Conservation (phyloP, 1,284 basidiomycete genomes). For the Fomitiporia mediterranea region DNA sequence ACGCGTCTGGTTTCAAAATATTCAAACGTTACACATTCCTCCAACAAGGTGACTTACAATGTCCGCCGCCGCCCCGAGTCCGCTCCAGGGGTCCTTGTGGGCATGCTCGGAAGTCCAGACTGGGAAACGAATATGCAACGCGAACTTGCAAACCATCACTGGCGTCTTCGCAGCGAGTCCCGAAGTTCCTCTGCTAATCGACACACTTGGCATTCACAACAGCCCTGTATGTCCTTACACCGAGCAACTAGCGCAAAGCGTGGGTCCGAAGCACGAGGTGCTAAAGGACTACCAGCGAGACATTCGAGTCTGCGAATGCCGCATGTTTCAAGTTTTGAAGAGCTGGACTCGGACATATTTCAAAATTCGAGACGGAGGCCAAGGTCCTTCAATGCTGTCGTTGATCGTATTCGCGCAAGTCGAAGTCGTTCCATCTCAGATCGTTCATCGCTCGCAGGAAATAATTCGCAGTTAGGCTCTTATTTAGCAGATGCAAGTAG, state of each 20-base stretch:
- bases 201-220: constrained; percentile 18
- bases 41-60: not conserved
- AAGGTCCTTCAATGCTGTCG: constrained; percentile 4
- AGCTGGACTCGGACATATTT: not conserved
- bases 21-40: not conserved
- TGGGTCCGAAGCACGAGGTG: too few relatives aligned
- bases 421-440: not conserved
- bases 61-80: not conserved
- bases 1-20: not conserved
- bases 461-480: not conserved
- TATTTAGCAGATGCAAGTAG: not conserved
- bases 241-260: too few relatives aligned
- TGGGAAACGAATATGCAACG: constrained; percentile 17
- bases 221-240: not conserved
- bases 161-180: constrained; percentile 11
- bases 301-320: constrained; percentile 7
- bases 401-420: constrained; percentile 3
- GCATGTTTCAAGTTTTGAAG: constrained; percentile 17
- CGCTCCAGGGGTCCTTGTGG: constrained; percentile 13
- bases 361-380: constrained; percentile 2
- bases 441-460: not conserved
- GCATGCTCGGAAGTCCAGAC: constrained; percentile 17
- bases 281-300: not conserved
- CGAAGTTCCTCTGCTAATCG: not conserved
- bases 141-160: constrained; percentile 14